These are phyloP conservation scores for Metarhizium robertsii DNA, from an alignment of 2,329 filamentous ascomycete genomes.

Conservation along the genomic window DNA sequence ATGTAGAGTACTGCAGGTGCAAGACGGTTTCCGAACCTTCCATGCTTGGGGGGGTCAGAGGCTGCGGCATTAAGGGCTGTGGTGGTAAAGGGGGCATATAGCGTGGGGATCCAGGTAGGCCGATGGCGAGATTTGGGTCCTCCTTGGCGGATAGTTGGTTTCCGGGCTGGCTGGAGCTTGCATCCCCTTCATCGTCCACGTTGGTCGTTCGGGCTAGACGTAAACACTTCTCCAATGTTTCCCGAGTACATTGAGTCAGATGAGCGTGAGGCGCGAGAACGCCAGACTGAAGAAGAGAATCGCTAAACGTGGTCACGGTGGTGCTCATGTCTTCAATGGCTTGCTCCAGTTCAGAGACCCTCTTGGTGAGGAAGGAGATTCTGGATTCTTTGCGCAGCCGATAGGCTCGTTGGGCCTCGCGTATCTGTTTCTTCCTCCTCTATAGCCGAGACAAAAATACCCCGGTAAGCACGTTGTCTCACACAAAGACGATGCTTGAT, in stretches of 20 bases:
- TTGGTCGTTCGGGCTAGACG: slow-evolving; percentile 1
- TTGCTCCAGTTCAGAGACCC: slow-evolving; percentile 53
- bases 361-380: slow-evolving; percentile 57
- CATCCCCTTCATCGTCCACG: background rate
- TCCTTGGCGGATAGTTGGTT: background rate
- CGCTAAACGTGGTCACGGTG: slow-evolving; percentile 8
- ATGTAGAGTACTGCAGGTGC: background rate
- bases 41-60: background rate
- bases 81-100: background rate
- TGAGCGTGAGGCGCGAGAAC: slow-evolving; percentile 7
- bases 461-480: background rate
- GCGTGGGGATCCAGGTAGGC: background rate
- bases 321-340: slow-evolving; percentile 61
- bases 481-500: background rate
- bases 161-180: background rate
- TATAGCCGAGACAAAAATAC: slow-evolving; percentile 15
- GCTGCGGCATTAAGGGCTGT: background rate
- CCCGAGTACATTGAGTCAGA: slow-evolving; percentile 7
- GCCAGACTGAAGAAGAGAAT: slow-evolving; percentile 8
- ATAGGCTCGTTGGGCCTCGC: slow-evolving; percentile 71
- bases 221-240: slow-evolving; percentile 10
- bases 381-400: slow-evolving; percentile 69
- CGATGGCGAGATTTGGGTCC: background rate
- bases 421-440: slow-evolving; percentile 72
- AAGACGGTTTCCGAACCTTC: background rate